Evolutionary conservation across 2,329 filamentous ascomycete species (phyloP), one percentile per base, ranked within the genome.

Genomic region (Orbilia javanica): DNA sequence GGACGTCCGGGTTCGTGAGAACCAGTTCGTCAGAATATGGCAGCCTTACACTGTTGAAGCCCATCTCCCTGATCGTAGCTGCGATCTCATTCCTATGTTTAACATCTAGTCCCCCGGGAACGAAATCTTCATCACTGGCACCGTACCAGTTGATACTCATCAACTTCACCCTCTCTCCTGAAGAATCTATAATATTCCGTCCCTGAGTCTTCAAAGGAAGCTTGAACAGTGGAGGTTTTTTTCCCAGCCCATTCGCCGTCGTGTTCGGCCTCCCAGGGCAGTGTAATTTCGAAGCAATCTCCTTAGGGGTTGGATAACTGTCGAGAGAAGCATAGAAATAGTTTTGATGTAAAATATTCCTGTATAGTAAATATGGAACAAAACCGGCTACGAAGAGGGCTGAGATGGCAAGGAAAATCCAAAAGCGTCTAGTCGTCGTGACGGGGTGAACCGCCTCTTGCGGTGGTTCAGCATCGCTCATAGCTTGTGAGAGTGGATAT

Each of bases 21-120:
- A 92, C 89, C 84, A 92, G 86, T 84, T 92, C 90, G 83, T 92
- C 90, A 18, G 89, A 87, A 84, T 92, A 92, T 1, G 90, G 90
- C 55, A 92, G 83, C 1, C 90, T 86, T 55, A 92, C 90, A 81
- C 89, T 91, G 84, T 92, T 92, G 86, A 92, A 92, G 13, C 90
- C 90, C 69, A 92, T 84, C 8, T 82, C 82, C 66, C 87, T 86
- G 82, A 92, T 90, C 15, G 88, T 88, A 78, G 84, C 81, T 3
- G 90, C 89, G 79, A 92, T 91, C 20, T 86, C 85, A 70, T 85
- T 85, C 42, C 90, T 89, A 83, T 92, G 89, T 81, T 87, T 87
- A 22, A 90, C 84, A 79, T 92, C 89, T 44, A 92, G 85, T 0
- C 90, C 90, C 39, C 89, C 88, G 0, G 89, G 86, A 10, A 92